Percentiles rank a stretch among this genome's conserved stretches.
Conservation (phyloP, 148 eudicot genomes). For the Spergularia bocconei region DNA sequence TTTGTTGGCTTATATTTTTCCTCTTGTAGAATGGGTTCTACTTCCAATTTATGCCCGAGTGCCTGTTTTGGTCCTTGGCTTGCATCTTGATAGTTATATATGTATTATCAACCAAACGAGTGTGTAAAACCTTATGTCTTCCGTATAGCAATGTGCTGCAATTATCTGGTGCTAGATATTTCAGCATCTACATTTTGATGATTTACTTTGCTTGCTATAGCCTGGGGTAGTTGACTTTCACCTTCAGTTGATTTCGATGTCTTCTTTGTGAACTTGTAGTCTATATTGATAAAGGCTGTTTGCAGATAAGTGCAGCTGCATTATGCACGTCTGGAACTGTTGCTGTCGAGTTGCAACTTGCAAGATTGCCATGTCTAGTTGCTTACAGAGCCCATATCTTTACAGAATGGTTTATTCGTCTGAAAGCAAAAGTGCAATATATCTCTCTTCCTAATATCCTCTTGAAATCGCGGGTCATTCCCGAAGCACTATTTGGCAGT, state of each 20-base stretch:
- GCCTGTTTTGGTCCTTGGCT: background rate
- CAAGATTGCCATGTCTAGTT: conserved; percentile 83
- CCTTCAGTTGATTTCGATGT: background rate
- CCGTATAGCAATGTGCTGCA: background rate
- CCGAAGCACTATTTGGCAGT: conserved; percentile 78
- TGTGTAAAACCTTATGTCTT: background rate
- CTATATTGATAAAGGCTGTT: background rate
- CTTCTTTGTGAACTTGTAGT: background rate
- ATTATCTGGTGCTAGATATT: background rate
- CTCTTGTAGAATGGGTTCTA: too few relatives aligned
- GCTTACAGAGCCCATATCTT: conserved; percentile 89
- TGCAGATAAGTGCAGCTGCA: conserved; percentile 79
- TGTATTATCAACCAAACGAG: background rate
- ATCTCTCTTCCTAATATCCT: conserved; percentile 88
- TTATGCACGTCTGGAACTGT: conserved; percentile 91
- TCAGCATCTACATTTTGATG: background rate
- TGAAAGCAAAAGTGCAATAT: conserved; percentile 67
- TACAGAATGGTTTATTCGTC: conserved; percentile 74
- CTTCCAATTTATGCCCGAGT: too few relatives aligned
- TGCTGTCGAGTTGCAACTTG: conserved; percentile 85
- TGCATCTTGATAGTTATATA: background rate
- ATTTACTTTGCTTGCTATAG: background rate
- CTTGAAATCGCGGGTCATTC: conserved; percentile 61
- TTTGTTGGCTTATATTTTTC: background rate
- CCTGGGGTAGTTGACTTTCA: background rate